phyloP scores from a whole-genome alignment of 1,139 yeast genomes.

The Taphrina flavorubra region DNA sequence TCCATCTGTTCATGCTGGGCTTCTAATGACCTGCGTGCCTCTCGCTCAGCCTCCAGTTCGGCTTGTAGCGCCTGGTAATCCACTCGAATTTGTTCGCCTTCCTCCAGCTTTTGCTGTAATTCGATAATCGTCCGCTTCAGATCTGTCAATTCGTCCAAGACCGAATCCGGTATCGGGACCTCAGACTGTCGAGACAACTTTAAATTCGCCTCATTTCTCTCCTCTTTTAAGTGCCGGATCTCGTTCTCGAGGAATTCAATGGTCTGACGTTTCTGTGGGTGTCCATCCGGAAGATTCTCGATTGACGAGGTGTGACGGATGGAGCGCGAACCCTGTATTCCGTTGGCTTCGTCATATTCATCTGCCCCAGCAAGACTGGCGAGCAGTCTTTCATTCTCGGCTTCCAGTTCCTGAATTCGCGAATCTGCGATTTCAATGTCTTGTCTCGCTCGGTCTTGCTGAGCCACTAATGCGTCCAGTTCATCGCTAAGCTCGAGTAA shows the following conservation, averaged over 20 bases:
- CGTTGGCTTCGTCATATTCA: not conserved
- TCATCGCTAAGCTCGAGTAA: conserved; percentile 26
- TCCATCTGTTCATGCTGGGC: conserved; percentile 17
- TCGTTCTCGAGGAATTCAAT: conserved; percentile 37
- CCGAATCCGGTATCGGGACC: not conserved
- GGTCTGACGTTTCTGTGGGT: conserved; percentile 39
- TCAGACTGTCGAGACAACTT: conserved; percentile 3
- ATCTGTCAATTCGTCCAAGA: not conserved
- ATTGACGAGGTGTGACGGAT: conserved; percentile 1
- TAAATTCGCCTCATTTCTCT: conserved; percentile 11
- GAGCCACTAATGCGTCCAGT: conserved; percentile 22
- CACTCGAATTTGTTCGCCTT: not conserved
- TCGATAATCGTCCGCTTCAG: not conserved
- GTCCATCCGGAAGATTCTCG: conserved; percentile 29
- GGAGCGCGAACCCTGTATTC: not conserved
- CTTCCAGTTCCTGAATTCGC: conserved; percentile 24
- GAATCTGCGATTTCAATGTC: conserved; percentile 31
- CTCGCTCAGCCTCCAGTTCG: conserved; percentile 19
- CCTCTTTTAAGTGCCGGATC: conserved; percentile 23
- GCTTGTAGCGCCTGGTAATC: not conserved
- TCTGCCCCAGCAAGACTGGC: conserved; percentile 18
- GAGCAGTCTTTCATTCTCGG: conserved; percentile 22
- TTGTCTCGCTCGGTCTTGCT: conserved; percentile 33
- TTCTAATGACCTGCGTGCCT: conserved; percentile 8
- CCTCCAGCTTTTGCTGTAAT: not conserved